These are phyloP conservation scores for Cadophora gregata DNA, from an alignment of 2,329 filamentous ascomycete species.

Conservation along the genomic window DNA sequence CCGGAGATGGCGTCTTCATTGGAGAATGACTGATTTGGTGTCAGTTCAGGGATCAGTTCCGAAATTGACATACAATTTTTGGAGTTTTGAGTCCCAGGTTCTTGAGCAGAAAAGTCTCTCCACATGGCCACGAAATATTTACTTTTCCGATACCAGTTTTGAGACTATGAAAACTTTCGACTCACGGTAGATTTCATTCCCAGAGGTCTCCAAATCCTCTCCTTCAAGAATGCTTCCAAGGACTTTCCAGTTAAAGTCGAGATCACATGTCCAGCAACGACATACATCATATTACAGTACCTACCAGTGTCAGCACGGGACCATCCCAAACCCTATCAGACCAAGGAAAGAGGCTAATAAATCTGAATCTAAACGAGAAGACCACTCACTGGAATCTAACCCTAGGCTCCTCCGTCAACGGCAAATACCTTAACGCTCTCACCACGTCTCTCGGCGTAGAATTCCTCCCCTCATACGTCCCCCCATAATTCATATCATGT, in stretches of 20 bases:
- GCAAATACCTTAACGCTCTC: slow-evolving; percentile 53
- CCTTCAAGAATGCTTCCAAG: slow-evolving; percentile 50
- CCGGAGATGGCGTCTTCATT: slow-evolving; percentile 31
- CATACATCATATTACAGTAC: slow-evolving; percentile 60
- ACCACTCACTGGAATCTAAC: slow-evolving; percentile 47
- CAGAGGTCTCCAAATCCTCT: slow-evolving; percentile 53
- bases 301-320: neutral
- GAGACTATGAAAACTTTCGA: slow-evolving; percentile 7
- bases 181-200: slow-evolving; percentile 52
- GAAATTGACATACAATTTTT: neutral
- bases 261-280: slow-evolving; percentile 52
- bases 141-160: neutral
- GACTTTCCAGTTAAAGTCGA: slow-evolving; percentile 49
- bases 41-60: neutral
- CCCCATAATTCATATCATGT: slow-evolving; percentile 48
- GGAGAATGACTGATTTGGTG: slow-evolving; percentile 35
- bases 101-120: neutral
- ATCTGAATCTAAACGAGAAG: neutral
- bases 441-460: slow-evolving; percentile 42
- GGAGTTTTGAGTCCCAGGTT: neutral
- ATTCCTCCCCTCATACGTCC: slow-evolving; percentile 38
- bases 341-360: neutral
- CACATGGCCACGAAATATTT: too few relatives aligned
- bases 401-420: slow-evolving; percentile 52
- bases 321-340: neutral